phyloP scores from a whole-genome alignment of 106 monocot species.

The Allium sativum region DNA sequence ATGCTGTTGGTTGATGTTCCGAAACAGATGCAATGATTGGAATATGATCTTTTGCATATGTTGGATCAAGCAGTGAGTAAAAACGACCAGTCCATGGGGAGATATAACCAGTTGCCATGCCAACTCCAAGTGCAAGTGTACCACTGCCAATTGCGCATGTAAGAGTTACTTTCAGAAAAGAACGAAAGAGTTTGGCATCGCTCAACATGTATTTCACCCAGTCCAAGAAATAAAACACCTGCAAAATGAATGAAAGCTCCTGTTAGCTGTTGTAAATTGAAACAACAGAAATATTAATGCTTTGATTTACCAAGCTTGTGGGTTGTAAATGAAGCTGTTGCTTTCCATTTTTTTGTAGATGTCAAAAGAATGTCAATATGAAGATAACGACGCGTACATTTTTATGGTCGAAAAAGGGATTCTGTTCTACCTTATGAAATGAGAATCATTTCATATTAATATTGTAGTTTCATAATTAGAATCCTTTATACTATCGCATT shows the following conservation, averaged over 20 bases:
- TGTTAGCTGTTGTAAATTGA: not conserved
- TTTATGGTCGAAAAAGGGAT: too few relatives aligned
- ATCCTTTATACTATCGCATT: too few relatives aligned
- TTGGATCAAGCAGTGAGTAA: conserved; percentile 79
- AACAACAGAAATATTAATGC: too few relatives aligned
- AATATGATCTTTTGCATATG: conserved; percentile 80
- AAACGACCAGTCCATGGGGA: conserved; percentile 82
- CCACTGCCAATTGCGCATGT: conserved; percentile 52
- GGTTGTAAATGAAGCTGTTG: too few relatives aligned
- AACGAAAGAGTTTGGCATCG: conserved; percentile 46
- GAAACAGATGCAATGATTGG: conserved; percentile 80
- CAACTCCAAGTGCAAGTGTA: conserved; percentile 54
- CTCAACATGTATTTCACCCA: conserved; percentile 64
- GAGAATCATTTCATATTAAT: too few relatives aligned
- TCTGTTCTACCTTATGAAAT: too few relatives aligned
- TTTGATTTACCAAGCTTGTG: too few relatives aligned
- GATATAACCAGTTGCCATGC: conserved; percentile 71
- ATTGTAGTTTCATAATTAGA: too few relatives aligned
- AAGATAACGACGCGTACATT: too few relatives aligned
- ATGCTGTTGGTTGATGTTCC: conserved; percentile 80
- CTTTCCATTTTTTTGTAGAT: too few relatives aligned
- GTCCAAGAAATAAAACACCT: conserved; percentile 77
- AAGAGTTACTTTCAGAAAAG: conserved; percentile 53
- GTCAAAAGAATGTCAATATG: too few relatives aligned
- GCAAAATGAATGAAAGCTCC: conserved; percentile 10